Evolutionary conservation across 495 filamentous ascomycete species (phyloP), one percentile per base, ranked within the genome.

Genomic region (Podospora appendiculata): DNA sequence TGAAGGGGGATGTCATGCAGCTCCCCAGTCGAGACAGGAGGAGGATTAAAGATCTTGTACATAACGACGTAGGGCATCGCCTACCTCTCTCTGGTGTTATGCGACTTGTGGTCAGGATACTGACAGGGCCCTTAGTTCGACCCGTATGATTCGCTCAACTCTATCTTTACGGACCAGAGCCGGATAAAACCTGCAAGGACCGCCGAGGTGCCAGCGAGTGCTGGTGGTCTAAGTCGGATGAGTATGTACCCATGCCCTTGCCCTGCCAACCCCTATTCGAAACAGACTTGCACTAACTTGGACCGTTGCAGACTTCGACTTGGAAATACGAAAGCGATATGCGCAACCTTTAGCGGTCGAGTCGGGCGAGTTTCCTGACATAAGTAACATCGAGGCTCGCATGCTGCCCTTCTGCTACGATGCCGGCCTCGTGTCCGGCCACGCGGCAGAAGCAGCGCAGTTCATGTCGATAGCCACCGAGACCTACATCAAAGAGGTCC

Each of bases 321-420:
- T 94, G 40, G 93, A 96, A 70, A 95, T 96, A 57, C 82, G 90
- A 52, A 93, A 94, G 75, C 88, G 89, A 53, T 98, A 88, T 70
- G 82, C 85, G 39, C 87, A 90, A 59, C 86, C 92, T 11, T 76
- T 98, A 32, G 88, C 87, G 32, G 79, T 84, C 36, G 93, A 97
- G 69, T 91, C 90, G 0, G 87, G 88, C 52, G 93, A 97, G 70
- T 96, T 98, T 61, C 93, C 93, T 12, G 89, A 94, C 57, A 69
- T 79, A 9, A 78, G 82, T 47, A 85, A 83, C 32, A 88, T 98
- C 56, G 79, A 88, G 58, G 77, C 81, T 16, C 87, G 91, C 51
- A 94, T 97, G 87, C 75, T 89, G 14, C 91, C 93, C 8, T 93
- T 96, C 57, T 95, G 89, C 69, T 96, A 95, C 69, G 93, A 96